Evolutionary conservation across 129 eudicot species (phyloP), one percentile per base, ranked within the genome.

Genomic region (Helichrysum umbraculigerum): DNA sequence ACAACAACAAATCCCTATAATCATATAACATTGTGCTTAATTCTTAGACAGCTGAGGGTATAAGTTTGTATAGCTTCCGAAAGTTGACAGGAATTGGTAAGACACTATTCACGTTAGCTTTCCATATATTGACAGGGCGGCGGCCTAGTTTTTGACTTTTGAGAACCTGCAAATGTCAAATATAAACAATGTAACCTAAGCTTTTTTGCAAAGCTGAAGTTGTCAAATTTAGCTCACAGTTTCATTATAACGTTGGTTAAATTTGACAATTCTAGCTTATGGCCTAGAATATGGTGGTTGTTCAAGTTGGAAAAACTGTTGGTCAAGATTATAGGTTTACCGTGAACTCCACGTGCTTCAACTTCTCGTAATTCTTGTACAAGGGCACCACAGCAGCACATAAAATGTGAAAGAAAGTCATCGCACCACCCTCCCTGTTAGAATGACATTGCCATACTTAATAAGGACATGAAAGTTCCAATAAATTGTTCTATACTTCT

Each of bases 381-480:
- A 78, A 91, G 97, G 32, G 92, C 92, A 80, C 97, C 87, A 68
- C 97, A 91, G 72, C 96, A 91, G 35, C 97, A 91, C 92, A 91
- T 89, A 6, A 87, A 51, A 76, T 91, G 97, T 14, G 96, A 90
- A 30, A 93, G 96, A 56, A 86, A 93, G 80, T 93, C 98, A 54
- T 88, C 98, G 73, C 76, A 83, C 34, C 66, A 75, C 41, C 97
- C 96, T 73, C 96, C 96, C 96, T 91, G 78, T 28, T 60, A 1
- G 25, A 51, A 16, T n/a, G 14, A 44, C 37, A 17, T 33, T 33
- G 2, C 35, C 35, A 33, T 17, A 35, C 7, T 35, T 14, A 6
- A 17, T 15, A 32, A 70, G 11, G 6, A 29, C 29, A 28, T 15
- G n/a, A 16, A 25, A 29, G 20, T 44, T 37, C 17, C 54, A 68